Conservation (phyloP, 2,329 filamentous ascomycete genomes). For the Furcasterigmium furcatum region DNA sequence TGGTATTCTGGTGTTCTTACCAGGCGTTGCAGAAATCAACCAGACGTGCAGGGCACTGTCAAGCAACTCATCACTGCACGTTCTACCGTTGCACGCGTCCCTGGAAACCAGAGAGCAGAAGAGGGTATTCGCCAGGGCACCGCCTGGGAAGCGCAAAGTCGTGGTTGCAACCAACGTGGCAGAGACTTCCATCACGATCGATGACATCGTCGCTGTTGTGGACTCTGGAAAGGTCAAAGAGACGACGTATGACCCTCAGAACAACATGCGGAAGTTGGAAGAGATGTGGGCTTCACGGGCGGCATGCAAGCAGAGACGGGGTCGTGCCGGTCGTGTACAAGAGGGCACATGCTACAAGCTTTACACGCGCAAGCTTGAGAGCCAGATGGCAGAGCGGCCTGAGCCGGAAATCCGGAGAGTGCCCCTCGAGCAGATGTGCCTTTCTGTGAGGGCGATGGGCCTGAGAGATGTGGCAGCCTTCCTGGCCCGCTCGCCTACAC, state of each 20-base stretch:
- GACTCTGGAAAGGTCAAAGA: conserved; percentile 96
- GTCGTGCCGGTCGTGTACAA: conserved; percentile 88
- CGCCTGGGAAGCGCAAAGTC: conserved; percentile 81
- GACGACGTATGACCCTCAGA: conserved; percentile 86
- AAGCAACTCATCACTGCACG: conserved; percentile 62
- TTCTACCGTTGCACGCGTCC: conserved; percentile 87
- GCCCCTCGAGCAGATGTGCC: conserved; percentile 87
- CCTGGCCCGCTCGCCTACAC: conserved; percentile 81
- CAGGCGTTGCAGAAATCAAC: conserved; percentile 88
- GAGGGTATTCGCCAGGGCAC: conserved; percentile 75
- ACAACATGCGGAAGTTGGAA: conserved; percentile 90
- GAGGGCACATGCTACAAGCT: conserved; percentile 94
- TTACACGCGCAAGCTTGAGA: conserved; percentile 82
- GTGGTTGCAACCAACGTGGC: conserved; percentile 96
- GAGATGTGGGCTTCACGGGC: conserved; percentile 95
- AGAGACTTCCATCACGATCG: conserved; percentile 97
- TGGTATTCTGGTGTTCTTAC: conserved; percentile 92
- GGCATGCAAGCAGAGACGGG: conserved; percentile 90
- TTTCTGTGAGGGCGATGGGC: conserved; percentile 94
- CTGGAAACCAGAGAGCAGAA: conserved; percentile 86
- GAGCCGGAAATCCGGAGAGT: conserved; percentile 93
- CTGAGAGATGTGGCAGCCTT: conserved; percentile 79
- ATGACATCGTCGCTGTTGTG: conserved; percentile 94
- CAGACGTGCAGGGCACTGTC: conserved; percentile 69
- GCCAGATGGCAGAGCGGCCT: conserved; percentile 81